phyloP scores from a whole-genome alignment of 2,329 filamentous ascomycete species.

The Clonostachys chloroleuca region DNA sequence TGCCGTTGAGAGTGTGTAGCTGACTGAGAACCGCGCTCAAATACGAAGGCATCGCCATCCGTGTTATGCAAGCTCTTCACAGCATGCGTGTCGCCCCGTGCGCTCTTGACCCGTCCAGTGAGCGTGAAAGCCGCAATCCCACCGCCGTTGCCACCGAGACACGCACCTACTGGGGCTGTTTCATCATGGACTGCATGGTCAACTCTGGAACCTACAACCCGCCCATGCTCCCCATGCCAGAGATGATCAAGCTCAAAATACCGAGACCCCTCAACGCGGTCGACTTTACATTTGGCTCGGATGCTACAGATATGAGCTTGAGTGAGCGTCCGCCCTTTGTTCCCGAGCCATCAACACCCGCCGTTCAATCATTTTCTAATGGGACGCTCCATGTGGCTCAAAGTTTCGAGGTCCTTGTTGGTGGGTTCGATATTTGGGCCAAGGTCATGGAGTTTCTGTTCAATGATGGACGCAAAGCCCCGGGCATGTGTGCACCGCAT shows the following conservation, averaged over 20 bases:
- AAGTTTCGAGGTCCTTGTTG: constrained; percentile 27
- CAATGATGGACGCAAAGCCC: constrained; percentile 32
- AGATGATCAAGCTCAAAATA: constrained; percentile 25
- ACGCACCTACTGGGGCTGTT: constrained; percentile 38
- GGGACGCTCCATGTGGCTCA: constrained; percentile 15
- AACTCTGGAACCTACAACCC: constrained; percentile 33
- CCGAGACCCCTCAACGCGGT: constrained; percentile 20
- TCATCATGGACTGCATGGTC: constrained; percentile 37
- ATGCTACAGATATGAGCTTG: constrained; percentile 8
- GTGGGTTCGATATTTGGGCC: constrained; percentile 37
- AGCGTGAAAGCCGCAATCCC: constrained; percentile 8
- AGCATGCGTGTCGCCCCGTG: constrained; percentile 17
- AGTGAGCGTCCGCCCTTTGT: constrained; percentile 7
- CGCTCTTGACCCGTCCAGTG: constrained; percentile 14
- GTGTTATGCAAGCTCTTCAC: constrained; percentile 29
- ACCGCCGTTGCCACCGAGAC: constrained; percentile 23
- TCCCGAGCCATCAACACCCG: neutral
- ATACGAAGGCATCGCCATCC: constrained; percentile 23
- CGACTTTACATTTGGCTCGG: constrained; percentile 31
- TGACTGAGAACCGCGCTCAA: neutral
- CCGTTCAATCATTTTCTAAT: neutral
- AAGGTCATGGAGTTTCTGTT: constrained; percentile 33
- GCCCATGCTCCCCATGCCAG: constrained; percentile 24
- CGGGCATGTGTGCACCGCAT: constrained; percentile 26
- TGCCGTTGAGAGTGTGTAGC: too few species aligned